Evolutionary conservation across 371 early-diverging fungal species (phyloP), one percentile per base, ranked within the genome.

Genomic region (Mortierella polycephala): DNA sequence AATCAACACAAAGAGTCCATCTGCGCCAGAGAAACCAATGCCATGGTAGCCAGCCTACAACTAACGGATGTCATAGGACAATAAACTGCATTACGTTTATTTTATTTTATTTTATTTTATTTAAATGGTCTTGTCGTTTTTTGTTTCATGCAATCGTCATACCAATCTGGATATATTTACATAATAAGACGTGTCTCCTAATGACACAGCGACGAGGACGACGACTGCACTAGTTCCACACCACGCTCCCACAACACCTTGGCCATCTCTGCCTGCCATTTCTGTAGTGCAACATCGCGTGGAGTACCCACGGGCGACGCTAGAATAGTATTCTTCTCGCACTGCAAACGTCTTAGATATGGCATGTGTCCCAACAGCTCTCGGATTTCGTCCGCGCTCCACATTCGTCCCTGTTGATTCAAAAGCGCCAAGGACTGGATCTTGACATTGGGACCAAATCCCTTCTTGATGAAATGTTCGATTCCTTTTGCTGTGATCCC

Each of bases 371-470:
- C 63, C 12, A 76, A 40, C 52, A 76, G 41, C 5, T 76, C 77
- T 23, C 20, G 14, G 46, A 76, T 47, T 21, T 71, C 71, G 11
- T 67, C 64, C 6, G 53, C 59, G 7, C 49, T 47, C 71, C 71
- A 76, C 0, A 60, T 42, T 2, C 77, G 71, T 13, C 77, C 77
- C 41, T 76, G 77, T 40, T 76, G 77, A 20, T 71, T 71, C 61
- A 76, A 14, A 5, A 76, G 53, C 1, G 71, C 51, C 57, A 76
- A 47, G 0, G 77, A 71, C 44, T 45, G 67, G 52, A 76, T 62
- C 12, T 64, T 59, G n/a, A 71, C 67, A 1, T 62, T 67, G 7
- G 66, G 56, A 16, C 71, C 71, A 51, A 76, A 76, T 12, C 77
- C 77, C 37, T 64, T 62, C 16, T 20, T 37, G 61, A 76, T 60